phyloP scores from a whole-genome alignment of 305 asterid species.

The Fraxinus dipetala region DNA sequence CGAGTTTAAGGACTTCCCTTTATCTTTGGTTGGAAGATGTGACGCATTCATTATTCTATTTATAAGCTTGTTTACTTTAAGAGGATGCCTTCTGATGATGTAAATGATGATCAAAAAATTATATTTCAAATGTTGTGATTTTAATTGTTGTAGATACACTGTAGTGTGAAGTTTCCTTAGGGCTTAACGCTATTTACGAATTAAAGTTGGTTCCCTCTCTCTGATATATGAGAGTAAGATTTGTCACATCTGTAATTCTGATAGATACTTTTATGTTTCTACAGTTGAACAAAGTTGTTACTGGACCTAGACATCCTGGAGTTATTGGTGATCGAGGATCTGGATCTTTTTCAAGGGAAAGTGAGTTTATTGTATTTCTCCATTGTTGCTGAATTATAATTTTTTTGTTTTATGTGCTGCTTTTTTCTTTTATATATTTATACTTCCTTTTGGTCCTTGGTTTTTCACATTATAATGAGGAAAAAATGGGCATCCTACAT shows the following conservation, averaged over 20 bases:
- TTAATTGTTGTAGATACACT: neutral
- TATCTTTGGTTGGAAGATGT: neutral
- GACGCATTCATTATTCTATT: neutral
- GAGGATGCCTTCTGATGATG: neutral
- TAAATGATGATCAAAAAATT: neutral
- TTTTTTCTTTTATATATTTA: neutral
- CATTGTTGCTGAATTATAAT: constrained; percentile 10
- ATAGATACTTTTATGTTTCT: constrained; percentile 12
- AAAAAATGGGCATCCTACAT: neutral
- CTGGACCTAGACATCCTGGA: constrained; percentile 94
- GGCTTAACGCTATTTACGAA: neutral
- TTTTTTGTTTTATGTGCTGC: neutral
- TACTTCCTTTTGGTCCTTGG: neutral
- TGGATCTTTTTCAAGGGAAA: constrained; percentile 91
- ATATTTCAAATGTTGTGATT: neutral
- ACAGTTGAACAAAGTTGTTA: constrained; percentile 75
- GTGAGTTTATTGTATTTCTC: constrained; percentile 47
- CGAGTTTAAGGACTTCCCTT: neutral
- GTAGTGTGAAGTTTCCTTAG: neutral
- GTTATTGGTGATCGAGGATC: constrained; percentile 95
- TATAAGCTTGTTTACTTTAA: neutral
- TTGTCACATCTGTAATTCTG: neutral
- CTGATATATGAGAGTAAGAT: neutral
- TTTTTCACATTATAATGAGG: neutral
- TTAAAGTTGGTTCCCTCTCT: neutral